Base-by-base conservation (phyloP, 192 early-diverging fungal genomes). In the Coemansia sp. region DNA sequence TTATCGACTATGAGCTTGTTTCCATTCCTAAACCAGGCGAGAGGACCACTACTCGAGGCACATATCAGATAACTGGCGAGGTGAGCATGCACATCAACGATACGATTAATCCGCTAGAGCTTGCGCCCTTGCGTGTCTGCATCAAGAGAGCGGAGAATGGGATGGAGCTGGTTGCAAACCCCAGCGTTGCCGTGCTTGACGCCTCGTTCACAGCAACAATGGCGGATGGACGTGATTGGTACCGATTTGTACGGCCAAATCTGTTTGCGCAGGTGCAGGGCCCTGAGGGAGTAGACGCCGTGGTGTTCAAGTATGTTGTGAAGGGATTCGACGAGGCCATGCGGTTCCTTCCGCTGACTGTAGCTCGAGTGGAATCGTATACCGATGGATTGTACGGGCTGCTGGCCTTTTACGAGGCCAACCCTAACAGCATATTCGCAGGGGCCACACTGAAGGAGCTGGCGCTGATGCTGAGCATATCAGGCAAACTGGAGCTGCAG, bases 241-340 rank as follows among this genome's bases (percentile, higher is more conserved):
- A 70, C 66, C 74, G 79, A 41, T 82, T 82, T 62, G 75, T 82
- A 63, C 74, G 79, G 41, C 79, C 79, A 10, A 72, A 82, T 42
- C 59, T 82, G 52, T 82, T 82, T 72, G 74, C 79, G 4, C 65
- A 71, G 19, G 65, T 65, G 9, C 39, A 38, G 9, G 79, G 32
- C 13, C 57, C 63, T 6, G 26, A 37, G 32, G 65, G 61, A n/a
- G 16, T 21, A 13, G 64, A 63, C 18, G 74, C 74, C 6, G 58
- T 65, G 11, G 74, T 82, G 53, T 82, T 82, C 68, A 82, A 82
- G 71, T 82, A 76, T 63, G 65, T 71, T 47, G 21, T 43, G 11
- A 41, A 45, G 15, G 71, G 74, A 4, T 16, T 23, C 9, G 60
- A 56, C 9, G 61, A 65, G 15, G 1, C 1, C 15, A 11, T 40